Evolutionary conservation across 2,329 filamentous ascomycete genomes (phyloP), one percentile per base, ranked within the genome.

Genomic region (Colletotrichum lini): DNA sequence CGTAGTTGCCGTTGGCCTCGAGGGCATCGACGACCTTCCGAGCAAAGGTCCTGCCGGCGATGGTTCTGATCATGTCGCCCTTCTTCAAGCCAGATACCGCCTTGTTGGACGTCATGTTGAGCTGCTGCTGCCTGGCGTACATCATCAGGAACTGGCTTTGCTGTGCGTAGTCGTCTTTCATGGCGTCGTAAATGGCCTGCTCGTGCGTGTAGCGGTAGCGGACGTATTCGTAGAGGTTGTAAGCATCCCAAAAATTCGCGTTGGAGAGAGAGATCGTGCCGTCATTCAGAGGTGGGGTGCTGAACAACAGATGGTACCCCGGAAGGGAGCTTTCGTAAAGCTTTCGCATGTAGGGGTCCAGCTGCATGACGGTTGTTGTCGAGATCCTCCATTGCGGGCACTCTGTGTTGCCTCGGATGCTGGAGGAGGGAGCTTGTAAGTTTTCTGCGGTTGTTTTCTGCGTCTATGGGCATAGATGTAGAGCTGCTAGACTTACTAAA

Each of bases 91-190:
- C 82, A 65, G 91, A 91, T 77, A 89, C 90, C 15, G 89, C 87
- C 9, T 92, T 86, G 77, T 91, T 89, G 35, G 79, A 83, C 73
- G 86, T 84, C 53, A 82, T 79, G 63, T 80, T 77, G 78, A 87
- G 92, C 82, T 96, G 91, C 78, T 95, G 90, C 21, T 82, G 81
- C 73, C 91, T 87, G 61, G 95, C 94, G 26, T 95, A 87, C 5
- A 82, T 84, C 68, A 85, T 84, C 45, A 96, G 86, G 45, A 93
- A 83, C 23, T 86, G 84, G 13, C 80, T 80, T 30, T 82, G 72
- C 0, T 77, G 79, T 1, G 62, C 35, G 73, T 80, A 77, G 52
- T 75, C 76, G 45, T 79, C 74, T 9, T 74, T 61, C 3, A 93
- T 77, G 2, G 75, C 75, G 0, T 77, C 73, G 35, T 78, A 77